Base-by-base conservation (phyloP, 2,329 filamentous ascomycete species). In the Neonectria sp. region DNA sequence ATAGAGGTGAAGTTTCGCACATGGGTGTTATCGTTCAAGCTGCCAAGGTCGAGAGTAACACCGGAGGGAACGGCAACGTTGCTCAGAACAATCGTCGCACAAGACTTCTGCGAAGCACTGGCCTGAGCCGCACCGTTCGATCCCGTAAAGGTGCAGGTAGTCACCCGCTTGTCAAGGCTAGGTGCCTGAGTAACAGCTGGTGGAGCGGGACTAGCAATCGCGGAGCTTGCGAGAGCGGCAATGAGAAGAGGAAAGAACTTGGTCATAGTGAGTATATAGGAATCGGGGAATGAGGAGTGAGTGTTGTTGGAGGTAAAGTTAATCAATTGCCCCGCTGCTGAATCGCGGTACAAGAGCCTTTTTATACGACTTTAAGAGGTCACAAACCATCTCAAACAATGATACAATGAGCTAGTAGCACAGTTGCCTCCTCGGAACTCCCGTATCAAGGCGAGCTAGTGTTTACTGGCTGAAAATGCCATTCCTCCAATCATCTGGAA, bases 81-180 rank as follows among this genome's bases (percentile, higher is more conserved):
- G 33, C 65, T 37, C 40, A 75, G 63, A 11, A 71, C 48, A 3
- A 75, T 69, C 5, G 73, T 75, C 6, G 71, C 33, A 53, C 73
- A 75, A 6, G 68, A 51, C 1, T 48, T 60, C 31, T 75, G 67
- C 6, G 69, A 63, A 27, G 56, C 55, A 15, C 57, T 75, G 15
- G 64, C 69, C 57, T 61, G 43, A 7, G 68, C 15, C 13, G 73
- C 72, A 5, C 73, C 73, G 6, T 48, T 58, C 12, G 72, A 62
- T 35, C 73, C 73, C 5, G 69, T 65, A 45, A 72, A 75, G 12
- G 68, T 75, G 27, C 73, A 75, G 40, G 68, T 61, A 1, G 31
- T 48, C 5, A 55, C 72, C 25, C 73, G 69, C 62, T 75, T 75
- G 37, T 68, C 59, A 0, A 74, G 53, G 2, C 71, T 63, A 2